Evolutionary conservation across 1,284 basidiomycete species (phyloP), one percentile per base, ranked within the genome.

Genomic region (Ceratobasidium sp.): DNA sequence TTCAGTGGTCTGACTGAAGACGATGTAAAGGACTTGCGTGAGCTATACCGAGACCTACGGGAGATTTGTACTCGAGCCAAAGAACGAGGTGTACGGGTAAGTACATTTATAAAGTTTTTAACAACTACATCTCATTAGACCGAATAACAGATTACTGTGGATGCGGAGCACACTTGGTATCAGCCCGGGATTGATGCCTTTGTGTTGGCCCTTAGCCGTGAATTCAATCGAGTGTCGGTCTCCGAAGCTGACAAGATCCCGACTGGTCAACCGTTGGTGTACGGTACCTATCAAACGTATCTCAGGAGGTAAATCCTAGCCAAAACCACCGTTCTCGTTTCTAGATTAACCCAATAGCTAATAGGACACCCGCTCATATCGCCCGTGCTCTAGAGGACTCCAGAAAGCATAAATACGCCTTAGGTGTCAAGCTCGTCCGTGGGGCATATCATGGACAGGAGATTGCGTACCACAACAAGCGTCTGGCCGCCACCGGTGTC

Each of bases 371-470:
- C 0, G 84, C 86, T 33, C 91, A 96, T 80, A 89, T 98, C 23
- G 86, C 86, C 0, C 89, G 90, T 42, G 90, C 92, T 46, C 85
- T 97, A 63, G 86, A 86, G n/a, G 91, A 95, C 77, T 94, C 97
- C 9, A 88, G 90, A 80, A 85, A 84, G 64, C 87, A 92, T 81
- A 89, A 90, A 61, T 98, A 96, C 84, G 89, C 93, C 0, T 89
- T 99, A 1, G 97, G 97, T 20, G 91, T 97, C 80, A 99, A 99
- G 86, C 93, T 99, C 77, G 97, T 99, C 46, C 91, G 97, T 33
- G 97, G 97, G 0, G 97, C 97, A 1, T 99, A 98, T 85, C 94
- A 97, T 82, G 89, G 91, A 1, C 89, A 93, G 77, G 97, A 98
- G 84, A 83, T 91, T 63, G 86, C 55, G 55, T 70, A 68, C 28